Evolutionary conservation across 1,284 basidiomycete genomes (phyloP), one percentile per base, ranked within the genome.

Genomic region (Cryptococcus maquisensis): DNA sequence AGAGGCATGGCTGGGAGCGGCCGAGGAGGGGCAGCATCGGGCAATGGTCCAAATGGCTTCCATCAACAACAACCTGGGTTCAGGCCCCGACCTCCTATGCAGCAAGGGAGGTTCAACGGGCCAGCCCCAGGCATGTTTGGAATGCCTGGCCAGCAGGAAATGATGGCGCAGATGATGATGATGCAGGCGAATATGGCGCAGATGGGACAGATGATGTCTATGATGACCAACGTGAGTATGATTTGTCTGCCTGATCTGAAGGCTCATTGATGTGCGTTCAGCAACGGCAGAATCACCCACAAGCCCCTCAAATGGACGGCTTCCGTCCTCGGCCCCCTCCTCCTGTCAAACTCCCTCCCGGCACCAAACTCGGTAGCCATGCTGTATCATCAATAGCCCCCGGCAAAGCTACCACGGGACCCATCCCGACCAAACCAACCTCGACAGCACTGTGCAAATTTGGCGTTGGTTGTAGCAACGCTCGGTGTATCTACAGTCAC

Each of bases 401-500:
- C 23, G 63, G 65, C 52, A 38, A 55, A 40, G 23, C 60, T 24
- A 48, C 60, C 3, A 51, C 61, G 4, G 66, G 66, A 4, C 66
- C 75, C 12, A 67, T 78, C 9, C 78, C 78, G 15, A 66, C 67
- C 39, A 75, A 75, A 56, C 79, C 79, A 6, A 54, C 64, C 5
- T 71, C 73, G n/a, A 72, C 70, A 21, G 71, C 72, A 16, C 78
- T 97, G 20, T 97, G 93, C 83, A 94, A 94, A 77, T 96, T 87
- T 64, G 84, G 82, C 6, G 80, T 86, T 21, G 93, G 92, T 63
- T 97, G 93, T 75, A 87, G 86, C 49, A 94, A 95, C 73, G 80
- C 87, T 0, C 79, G 85, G 49, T 97, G 93, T 73, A 81, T 86
- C 18, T 96, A 84, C 75, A 89, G 88, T 10, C 93, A 97, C 73